Conservation (phyloP, 2,329 filamentous ascomycete genomes). For the Metarhizium sp. region DNA sequence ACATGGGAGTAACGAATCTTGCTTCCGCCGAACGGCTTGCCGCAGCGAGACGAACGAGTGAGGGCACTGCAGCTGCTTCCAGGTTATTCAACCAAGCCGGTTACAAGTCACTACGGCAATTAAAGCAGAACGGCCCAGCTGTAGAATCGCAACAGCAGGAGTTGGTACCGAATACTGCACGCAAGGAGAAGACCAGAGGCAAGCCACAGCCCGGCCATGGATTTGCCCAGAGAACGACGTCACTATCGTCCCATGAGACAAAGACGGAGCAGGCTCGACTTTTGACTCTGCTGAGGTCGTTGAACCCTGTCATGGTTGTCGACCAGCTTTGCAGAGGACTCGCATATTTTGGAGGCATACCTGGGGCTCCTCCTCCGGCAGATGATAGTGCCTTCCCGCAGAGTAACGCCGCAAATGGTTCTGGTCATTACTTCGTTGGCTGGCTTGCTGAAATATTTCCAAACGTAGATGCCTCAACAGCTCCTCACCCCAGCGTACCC, state of each 20-base stretch:
- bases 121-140: slow-evolving; percentile 1
- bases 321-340: slow-evolving; percentile 54
- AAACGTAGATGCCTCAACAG: not conserved
- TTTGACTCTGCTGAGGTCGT: slow-evolving; percentile 43
- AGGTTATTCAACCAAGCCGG: slow-evolving; percentile 43
- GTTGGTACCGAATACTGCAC: not conserved
- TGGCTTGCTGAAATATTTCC: slow-evolving; percentile 55
- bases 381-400: slow-evolving; percentile 40
- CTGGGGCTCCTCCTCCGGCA: slow-evolving; percentile 43
- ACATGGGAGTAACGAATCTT: slow-evolving; percentile 42
- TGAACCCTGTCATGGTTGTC: slow-evolving; percentile 47
- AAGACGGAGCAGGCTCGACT: slow-evolving; percentile 53
- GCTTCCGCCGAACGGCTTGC: slow-evolving; percentile 40
- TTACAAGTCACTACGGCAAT: slow-evolving; percentile 38
- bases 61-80: slow-evolving; percentile 50
- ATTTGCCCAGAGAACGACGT: slow-evolving; percentile 4
- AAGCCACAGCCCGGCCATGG: not conserved
- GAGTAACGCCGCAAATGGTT: slow-evolving; percentile 46
- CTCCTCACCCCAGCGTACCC: not conserved
- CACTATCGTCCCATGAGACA: slow-evolving; percentile 31
- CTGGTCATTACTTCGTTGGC: slow-evolving; percentile 48
- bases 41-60: slow-evolving; percentile 51
- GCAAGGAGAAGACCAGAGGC: not conserved
- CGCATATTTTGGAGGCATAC: slow-evolving; percentile 54
- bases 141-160: not conserved